Conservation (phyloP, 139 green algal species). For the Micractinium sp. region DNA sequence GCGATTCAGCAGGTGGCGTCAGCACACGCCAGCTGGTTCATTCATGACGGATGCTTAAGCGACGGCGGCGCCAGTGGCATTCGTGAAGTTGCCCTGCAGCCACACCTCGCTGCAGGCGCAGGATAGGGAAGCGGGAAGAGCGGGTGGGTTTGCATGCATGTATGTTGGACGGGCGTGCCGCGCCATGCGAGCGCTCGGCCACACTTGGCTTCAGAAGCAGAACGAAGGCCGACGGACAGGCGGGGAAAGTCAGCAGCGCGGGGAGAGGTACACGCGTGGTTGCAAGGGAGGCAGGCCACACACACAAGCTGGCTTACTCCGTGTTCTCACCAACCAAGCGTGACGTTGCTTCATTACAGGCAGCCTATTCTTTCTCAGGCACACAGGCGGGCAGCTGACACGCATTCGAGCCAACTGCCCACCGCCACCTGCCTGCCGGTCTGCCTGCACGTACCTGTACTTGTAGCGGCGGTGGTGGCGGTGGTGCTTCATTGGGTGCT, state of each 20-base stretch:
- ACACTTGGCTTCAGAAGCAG: neutral
- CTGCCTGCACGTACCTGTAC: constrained; percentile 3
- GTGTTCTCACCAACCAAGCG: too few relatives aligned
- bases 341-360: too few relatives aligned
- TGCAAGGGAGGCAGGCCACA: too few relatives aligned
- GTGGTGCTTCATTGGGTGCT: neutral
- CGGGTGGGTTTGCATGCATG: neutral
- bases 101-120: constrained; percentile 9
- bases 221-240: neutral
- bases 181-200: too few relatives aligned
- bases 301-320: too few relatives aligned
- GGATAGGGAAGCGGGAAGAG: neutral
- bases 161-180: too few relatives aligned
- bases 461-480: neutral
- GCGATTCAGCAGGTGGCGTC: neutral
- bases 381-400: too few relatives aligned
- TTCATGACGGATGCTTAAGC: neutral
- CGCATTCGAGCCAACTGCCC: too few relatives aligned
- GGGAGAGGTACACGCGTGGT: neutral
- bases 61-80: neutral
- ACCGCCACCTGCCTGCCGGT: too few relatives aligned
- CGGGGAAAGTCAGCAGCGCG: neutral
- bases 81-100: neutral
- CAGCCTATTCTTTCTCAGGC: too few relatives aligned
- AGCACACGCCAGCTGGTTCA: neutral